Base-by-base conservation (phyloP, 2,329 filamentous ascomycete genomes). In the Ascochyta fabae region DNA sequence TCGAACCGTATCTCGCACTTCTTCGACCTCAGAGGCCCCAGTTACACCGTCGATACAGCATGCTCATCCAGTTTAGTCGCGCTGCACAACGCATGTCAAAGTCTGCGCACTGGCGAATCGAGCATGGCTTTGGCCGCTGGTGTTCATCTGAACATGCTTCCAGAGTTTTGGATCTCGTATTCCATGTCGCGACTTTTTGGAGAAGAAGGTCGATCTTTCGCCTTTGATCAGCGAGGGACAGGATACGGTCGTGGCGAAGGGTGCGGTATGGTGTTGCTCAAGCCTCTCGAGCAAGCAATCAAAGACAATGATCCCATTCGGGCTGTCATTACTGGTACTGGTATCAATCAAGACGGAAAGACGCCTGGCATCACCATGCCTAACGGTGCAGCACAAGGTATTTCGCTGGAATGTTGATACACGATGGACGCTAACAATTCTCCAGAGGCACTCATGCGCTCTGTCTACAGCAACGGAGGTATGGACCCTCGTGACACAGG, bases 191-290 rank as follows among this genome's bases (percentile, higher is more conserved):
- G 62, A n/a, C 50, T 68, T 2, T 63, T 68, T 40, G 62, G 66
- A 23, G 58, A 72, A 35, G 66, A 65, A n/a, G 73, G 75, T 3
- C 62, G 60, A 34, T 72, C 61, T 2, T 38, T 59, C 41, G 68
- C 72, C 22, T 77, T 74, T 53, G 86, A 87, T 61, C 67, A 77
- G n/a, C 78, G 79, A 3, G 87, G 84, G 16, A 64, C 62, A 2
- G 88, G 88, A 0, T 90, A 89, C 64, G 86, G 83, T 0, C 80
- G 86, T 34, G 87, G 86, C 1, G 87, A 90, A 64, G 87, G 86
- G 0, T 78, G 84, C 24, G 85, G 80, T 0, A 78, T 84, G n/a
- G 61, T 88, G 3, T 67, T 87, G 10, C 67, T 88, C 12, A 88
- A 88, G 72, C 80, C 78, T 1, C 73, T 89, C 0, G 74, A 78